phyloP scores from a whole-genome alignment of 805 yeast genomes.

The Suhomyces vadensis region DNA sequence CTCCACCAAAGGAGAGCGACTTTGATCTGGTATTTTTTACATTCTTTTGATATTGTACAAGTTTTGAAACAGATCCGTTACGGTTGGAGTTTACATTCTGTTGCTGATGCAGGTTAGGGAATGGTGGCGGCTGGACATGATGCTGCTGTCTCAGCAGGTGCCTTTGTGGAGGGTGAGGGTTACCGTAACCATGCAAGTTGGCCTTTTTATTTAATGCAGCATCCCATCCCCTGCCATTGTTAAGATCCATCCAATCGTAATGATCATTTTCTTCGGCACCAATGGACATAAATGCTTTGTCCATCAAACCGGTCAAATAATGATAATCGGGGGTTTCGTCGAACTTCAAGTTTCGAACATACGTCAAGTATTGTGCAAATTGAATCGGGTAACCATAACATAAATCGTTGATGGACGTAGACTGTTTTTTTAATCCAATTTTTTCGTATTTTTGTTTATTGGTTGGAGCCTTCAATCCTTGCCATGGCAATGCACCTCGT shows the following conservation, averaged over 20 bases:
- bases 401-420: conserved; percentile 81
- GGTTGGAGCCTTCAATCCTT: conserved; percentile 96
- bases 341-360: conserved; percentile 84
- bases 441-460: conserved; percentile 97
- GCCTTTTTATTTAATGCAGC: conserved; percentile 85
- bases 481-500: conserved; percentile 97
- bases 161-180: conserved; percentile 71
- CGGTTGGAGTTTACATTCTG: conserved; percentile 1
- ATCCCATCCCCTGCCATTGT: conserved; percentile 97
- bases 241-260: conserved; percentile 97
- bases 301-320: conserved; percentile 73
- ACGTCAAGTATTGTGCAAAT: conserved; percentile 86
- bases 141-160: conserved; percentile 18
- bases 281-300: conserved; percentile 72
- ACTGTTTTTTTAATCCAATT: conserved; percentile 93
- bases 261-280: conserved; percentile 74
- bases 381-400: conserved; percentile 90
- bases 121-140: conserved; percentile 18
- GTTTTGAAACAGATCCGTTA: conserved; percentile 8
- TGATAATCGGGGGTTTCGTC: conserved; percentile 96
- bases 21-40: conserved; percentile 15
- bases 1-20: conserved; percentile 18
- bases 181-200: conserved; percentile 93
- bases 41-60: conserved; percentile 16
- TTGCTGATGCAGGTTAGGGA: conserved; percentile 1